phyloP scores from a whole-genome alignment of 164 flowering plant species.

The Akebia trifoliata region DNA sequence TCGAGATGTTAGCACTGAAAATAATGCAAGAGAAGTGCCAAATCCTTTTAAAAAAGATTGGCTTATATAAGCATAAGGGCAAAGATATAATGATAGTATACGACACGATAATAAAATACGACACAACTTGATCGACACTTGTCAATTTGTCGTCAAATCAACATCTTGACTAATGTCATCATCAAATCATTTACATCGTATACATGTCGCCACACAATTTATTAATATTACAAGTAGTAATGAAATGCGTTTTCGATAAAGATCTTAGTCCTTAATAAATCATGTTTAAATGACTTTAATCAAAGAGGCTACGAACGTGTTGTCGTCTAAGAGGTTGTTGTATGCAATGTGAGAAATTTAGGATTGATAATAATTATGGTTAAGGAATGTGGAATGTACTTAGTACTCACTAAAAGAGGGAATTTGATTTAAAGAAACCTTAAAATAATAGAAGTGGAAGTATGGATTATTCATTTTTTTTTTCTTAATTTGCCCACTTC shows the following conservation, averaged over 20 bases:
- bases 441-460: constrained; percentile 23
- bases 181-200: not conserved
- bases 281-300: not conserved
- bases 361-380: constrained; percentile 4
- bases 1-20: too few relatives aligned
- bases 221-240: too few relatives aligned
- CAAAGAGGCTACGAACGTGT: too few relatives aligned
- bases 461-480: constrained; percentile 14
- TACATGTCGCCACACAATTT: too few relatives aligned
- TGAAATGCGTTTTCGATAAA: too few relatives aligned
- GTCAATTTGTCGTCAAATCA: constrained; percentile 2
- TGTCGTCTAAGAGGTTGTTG: too few relatives aligned
- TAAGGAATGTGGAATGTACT: constrained; percentile 16
- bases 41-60: constrained; percentile 12
- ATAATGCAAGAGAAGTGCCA: too few relatives aligned
- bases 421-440: constrained; percentile 15
- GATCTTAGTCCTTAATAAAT: too few relatives aligned
- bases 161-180: not conserved
- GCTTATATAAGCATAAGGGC: constrained; percentile 5
- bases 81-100: not conserved
- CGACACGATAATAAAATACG: not conserved
- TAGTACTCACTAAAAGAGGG: constrained; percentile 8
- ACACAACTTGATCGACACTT: not conserved
- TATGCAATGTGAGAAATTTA: constrained; percentile 10
- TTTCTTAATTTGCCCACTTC: constrained; percentile 8